phyloP scores from a whole-genome alignment of 768 basidiomycete genomes.

The Suillus occidentalis region DNA sequence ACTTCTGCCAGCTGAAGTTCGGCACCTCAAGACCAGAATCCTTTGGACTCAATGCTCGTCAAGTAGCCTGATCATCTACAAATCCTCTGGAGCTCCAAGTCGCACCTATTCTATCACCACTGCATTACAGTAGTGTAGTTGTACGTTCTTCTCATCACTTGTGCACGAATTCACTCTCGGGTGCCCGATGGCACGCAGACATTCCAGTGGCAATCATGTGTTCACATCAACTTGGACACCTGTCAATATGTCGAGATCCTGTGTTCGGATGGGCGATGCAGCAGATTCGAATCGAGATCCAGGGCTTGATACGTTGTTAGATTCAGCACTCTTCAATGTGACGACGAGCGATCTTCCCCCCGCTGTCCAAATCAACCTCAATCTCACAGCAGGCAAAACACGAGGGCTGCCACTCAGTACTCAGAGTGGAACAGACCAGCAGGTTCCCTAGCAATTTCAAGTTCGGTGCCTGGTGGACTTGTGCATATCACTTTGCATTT shows the following conservation, averaged over 20 bases:
- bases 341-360: background rate
- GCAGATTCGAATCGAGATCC: background rate
- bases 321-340: background rate
- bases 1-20: no score
- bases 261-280: background rate
- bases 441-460: conserved; percentile 65
- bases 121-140: no score
- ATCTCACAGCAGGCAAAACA: background rate
- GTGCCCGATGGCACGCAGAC: no score
- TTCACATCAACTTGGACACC: background rate
- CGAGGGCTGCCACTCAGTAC: background rate
- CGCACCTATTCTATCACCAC: no score
- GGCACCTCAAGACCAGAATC: no score
- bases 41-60: no score
- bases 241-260: background rate
- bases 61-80: no score
- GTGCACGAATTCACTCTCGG: background rate
- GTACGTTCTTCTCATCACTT: no score
- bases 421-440: conserved; percentile 23
- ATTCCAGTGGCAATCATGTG: background rate
- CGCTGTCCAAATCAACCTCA: background rate
- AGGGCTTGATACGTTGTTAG: background rate
- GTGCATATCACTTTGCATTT: background rate
- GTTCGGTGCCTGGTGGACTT: conserved; percentile 74
- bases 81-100: no score